These are phyloP conservation scores for Phylloporus gajari DNA, from an alignment of 1,284 basidiomycete genomes.

Conservation along the genomic window DNA sequence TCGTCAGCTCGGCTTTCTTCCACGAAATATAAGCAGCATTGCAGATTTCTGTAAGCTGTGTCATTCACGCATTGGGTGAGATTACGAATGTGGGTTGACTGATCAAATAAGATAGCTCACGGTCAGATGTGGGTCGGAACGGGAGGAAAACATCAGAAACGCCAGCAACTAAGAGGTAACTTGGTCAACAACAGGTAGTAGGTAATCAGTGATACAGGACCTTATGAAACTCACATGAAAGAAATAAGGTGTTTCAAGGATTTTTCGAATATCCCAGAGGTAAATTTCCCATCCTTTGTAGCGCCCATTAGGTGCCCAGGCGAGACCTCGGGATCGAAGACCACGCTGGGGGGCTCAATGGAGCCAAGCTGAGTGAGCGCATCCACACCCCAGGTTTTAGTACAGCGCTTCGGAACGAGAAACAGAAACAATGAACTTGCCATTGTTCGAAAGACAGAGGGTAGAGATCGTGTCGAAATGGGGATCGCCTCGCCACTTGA, in stretches of 20 bases:
- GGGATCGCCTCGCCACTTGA: slow-evolving; percentile 18
- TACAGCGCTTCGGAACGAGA: slow-evolving; percentile 22
- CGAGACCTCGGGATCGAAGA: slow-evolving; percentile 25
- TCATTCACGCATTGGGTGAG: slow-evolving; percentile 10
- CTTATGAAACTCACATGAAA: slow-evolving; percentile 17
- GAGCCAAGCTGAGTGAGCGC: slow-evolving; percentile 12
- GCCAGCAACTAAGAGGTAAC: slow-evolving; percentile 20
- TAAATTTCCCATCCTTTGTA: slow-evolving; percentile 15
- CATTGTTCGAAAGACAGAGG: slow-evolving; percentile 31
- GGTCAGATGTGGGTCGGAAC: background rate
- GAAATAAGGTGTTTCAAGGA: slow-evolving; percentile 19
- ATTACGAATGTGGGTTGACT: background rate
- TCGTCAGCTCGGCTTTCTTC: slow-evolving; percentile 14
- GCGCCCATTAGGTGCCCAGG: slow-evolving; percentile 11
- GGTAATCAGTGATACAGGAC: background rate
- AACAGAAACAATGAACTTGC: slow-evolving; percentile 34
- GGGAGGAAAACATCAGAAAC: background rate
- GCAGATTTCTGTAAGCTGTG: slow-evolving; percentile 28
- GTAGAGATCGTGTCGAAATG: slow-evolving; percentile 27
- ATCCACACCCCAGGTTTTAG: slow-evolving; percentile 31
- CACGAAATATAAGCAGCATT: slow-evolving; percentile 25
- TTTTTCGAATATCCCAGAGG: slow-evolving; percentile 27
- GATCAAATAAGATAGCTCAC: slow-evolving; percentile 17
- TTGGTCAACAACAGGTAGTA: background rate
- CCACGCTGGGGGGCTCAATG: slow-evolving; percentile 22